Base-by-base conservation (phyloP, 2,329 filamentous ascomycete genomes). In the Pseudonectria buxi region DNA sequence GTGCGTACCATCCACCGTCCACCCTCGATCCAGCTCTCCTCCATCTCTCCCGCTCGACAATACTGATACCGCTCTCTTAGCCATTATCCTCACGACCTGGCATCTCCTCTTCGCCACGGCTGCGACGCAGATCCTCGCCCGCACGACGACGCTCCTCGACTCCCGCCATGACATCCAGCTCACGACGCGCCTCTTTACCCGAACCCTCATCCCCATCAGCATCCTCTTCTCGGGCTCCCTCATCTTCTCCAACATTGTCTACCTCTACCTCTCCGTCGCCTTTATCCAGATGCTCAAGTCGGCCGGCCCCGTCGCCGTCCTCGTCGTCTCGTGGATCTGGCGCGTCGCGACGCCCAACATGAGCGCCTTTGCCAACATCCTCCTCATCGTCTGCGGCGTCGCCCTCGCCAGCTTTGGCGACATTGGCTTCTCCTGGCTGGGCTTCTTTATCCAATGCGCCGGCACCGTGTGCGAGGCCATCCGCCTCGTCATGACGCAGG, bases 401-500 rank as follows among this genome's bases (percentile, higher is more conserved):
- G 63, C 57, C 14, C 56, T 78, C 15, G 71, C 73, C 25, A 73
- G 68, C 39, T 52, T 65, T 24, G 82, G 81, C 44, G 81, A 85
- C 61, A 79, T 85, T 48, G 68, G 78, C 38, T 85, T 86, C 60
- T 77, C 77, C 49, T 64, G 78, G 63, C 52, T 75, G 27, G 79
- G 79, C 30, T 78, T 84, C 59, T 43, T 80, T 24, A 83, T 74
- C 63, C 86, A 92, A 65, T 58, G 83, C 35, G 81, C 73, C 40
- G 86, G 85, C 45, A 85, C 89, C 47, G 58, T 82, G 33, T 90
- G 89, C 55, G 86, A 94, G 66, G 85, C 86, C 29, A 72, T 85
- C 43, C 81, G 86, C 41, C 68, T 92, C 44, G 81, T 88, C 63
- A 86, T 94, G 83, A 85, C 92, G 38, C 83, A 94, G 65, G 78